Evolutionary conservation across 1,284 basidiomycete species (phyloP).

Genomic region (Cerioporus squamosus): DNA sequence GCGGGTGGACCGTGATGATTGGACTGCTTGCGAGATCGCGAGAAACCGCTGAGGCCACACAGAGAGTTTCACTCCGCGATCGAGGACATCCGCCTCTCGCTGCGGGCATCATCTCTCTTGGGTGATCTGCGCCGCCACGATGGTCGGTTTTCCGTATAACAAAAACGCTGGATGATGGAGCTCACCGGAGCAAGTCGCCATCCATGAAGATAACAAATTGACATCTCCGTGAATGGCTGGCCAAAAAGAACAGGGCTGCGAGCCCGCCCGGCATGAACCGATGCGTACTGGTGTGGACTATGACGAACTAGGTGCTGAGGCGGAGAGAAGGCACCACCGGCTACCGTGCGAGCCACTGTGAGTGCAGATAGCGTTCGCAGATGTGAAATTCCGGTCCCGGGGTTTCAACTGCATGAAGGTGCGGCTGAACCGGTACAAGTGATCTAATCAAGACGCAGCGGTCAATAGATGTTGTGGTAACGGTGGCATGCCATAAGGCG

Average conservation of each 20-base stretch:
- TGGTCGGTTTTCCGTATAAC: neutral
- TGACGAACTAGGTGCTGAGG: neutral
- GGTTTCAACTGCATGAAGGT: neutral
- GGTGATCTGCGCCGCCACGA: conserved; percentile 9
- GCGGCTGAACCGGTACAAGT: too few species aligned
- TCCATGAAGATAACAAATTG: too few species aligned
- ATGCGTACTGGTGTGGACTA: neutral
- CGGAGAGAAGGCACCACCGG: conserved; percentile 7
- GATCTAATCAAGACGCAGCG: too few species aligned
- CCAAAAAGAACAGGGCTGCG: neutral
- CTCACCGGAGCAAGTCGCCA: conserved; percentile 2
- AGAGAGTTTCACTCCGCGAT: neutral
- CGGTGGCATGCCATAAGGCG: too few species aligned
- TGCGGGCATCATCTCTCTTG: conserved; percentile 5
- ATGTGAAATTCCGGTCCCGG: neutral
- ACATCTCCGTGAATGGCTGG: too few species aligned
- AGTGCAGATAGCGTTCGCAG: neutral
- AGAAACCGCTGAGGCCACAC: neutral
- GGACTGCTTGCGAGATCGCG: too few species aligned
- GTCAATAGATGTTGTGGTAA: too few species aligned
- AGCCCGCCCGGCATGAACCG: neutral
- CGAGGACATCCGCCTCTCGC: neutral
- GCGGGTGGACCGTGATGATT: too few species aligned
- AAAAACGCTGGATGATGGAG: neutral
- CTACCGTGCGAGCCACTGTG: conserved; percentile 11